Conservation (phyloP, 2,329 filamentous ascomycete species). For the Magnaporthiopsis poae region DNA sequence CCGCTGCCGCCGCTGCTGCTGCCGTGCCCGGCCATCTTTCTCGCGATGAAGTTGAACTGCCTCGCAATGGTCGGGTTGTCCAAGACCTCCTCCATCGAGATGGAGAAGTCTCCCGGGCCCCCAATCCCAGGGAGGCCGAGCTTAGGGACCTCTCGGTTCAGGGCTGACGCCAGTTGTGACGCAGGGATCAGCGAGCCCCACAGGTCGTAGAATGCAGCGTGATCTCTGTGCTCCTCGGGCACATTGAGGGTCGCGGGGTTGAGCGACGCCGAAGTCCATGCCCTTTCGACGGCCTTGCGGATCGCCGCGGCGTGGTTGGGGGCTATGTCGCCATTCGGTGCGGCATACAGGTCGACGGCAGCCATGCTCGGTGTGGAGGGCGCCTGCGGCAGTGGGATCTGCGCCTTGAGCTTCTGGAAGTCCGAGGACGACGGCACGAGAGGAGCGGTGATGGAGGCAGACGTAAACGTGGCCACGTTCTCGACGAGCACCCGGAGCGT, state of each 20-base stretch:
- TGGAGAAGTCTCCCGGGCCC: constrained; percentile 20
- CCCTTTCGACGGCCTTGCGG: constrained; percentile 30
- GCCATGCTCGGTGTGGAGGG: constrained; percentile 10
- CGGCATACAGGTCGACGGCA: neutral
- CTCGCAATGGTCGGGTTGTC: constrained; percentile 38
- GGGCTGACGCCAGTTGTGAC: constrained; percentile 33
- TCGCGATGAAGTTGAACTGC: constrained; percentile 35
- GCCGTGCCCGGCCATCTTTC: constrained; percentile 13
- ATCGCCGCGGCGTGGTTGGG: constrained; percentile 30
- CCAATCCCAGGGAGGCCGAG: constrained; percentile 25
- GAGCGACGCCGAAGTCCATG: constrained; percentile 34
- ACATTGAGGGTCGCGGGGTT: constrained; percentile 29
- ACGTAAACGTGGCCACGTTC: constrained; percentile 36
- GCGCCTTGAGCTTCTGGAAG: constrained; percentile 27
- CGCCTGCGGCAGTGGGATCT: constrained; percentile 30
- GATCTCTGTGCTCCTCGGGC: constrained; percentile 31
- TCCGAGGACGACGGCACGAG: constrained; percentile 34
- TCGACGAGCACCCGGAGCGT: constrained; percentile 36
- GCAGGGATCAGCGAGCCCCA: constrained; percentile 41
- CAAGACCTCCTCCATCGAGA: constrained; percentile 40
- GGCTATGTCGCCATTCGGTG: constrained; percentile 9
- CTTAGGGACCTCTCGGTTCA: constrained; percentile 32
- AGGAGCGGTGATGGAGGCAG: constrained; percentile 35
- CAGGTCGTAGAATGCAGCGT: constrained; percentile 41
- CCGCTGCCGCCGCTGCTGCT: neutral